Conservation (phyloP, 441 rosid genomes). For the Metrosideros polymorpha region DNA sequence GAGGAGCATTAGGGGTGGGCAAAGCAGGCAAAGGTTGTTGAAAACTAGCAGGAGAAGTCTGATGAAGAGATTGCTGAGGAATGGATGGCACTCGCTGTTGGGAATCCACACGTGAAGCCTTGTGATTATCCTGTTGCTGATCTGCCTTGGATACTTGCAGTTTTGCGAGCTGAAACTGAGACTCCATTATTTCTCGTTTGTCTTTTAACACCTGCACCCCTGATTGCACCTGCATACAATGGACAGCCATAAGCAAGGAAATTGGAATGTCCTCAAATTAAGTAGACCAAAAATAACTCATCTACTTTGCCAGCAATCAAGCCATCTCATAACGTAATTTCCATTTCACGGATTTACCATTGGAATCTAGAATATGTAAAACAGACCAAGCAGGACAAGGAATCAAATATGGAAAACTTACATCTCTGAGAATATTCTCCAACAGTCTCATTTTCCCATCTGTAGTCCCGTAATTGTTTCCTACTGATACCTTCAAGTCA, state of each 20-base stretch:
- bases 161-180: slow-evolving; percentile 59
- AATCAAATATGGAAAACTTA: slow-evolving; percentile 9
- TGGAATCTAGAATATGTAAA: background rate
- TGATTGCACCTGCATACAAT: slow-evolving; percentile 52
- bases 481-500: slow-evolving; percentile 75
- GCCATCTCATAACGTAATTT: background rate
- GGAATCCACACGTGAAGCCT: slow-evolving; percentile 27
- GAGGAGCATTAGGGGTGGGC: slow-evolving; percentile 20
- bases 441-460: slow-evolving; percentile 82
- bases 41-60: slow-evolving; percentile 23
- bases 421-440: slow-evolving; percentile 80
- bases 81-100: slow-evolving; percentile 38
- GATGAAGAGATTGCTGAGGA: slow-evolving; percentile 38
- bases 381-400: background rate
- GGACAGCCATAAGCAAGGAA: background rate
- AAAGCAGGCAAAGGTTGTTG: slow-evolving; percentile 26
- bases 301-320: background rate
- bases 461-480: slow-evolving; percentile 56
- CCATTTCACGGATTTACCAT: background rate
- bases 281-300: background rate
- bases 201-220: slow-evolving; percentile 65
- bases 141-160: slow-evolving; percentile 44
- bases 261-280: background rate
- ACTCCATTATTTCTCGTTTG: slow-evolving; percentile 63
- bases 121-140: slow-evolving; percentile 36